Evolutionary conservation across 768 basidiomycete genomes (phyloP).

Genomic region (Rhizopogon vesiculosus): DNA sequence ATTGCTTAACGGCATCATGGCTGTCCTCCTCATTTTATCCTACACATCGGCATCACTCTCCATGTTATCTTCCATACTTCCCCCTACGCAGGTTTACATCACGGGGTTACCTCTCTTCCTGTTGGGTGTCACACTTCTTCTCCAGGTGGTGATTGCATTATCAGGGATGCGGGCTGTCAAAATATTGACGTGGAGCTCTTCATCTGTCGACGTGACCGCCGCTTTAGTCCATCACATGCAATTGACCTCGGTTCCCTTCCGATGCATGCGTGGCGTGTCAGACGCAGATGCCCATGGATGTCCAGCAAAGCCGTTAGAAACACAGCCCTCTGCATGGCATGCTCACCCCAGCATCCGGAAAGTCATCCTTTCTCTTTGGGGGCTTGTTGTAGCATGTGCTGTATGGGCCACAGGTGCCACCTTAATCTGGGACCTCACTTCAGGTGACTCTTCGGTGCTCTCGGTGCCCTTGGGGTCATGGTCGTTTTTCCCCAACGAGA

Average conservation of each 20-base stretch:
- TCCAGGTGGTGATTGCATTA: conserved; percentile 20
- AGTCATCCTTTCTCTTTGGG: conserved; percentile 18
- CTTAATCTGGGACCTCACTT: conserved; percentile 16
- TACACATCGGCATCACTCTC: conserved; percentile 23
- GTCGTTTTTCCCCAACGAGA: conserved; percentile 20
- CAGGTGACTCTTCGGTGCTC: neutral
- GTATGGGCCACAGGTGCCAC: conserved; percentile 6
- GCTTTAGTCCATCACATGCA: conserved; percentile 24
- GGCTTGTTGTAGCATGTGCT: conserved; percentile 1
- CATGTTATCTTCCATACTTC: conserved; percentile 11
- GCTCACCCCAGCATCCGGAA: conserved; percentile 17
- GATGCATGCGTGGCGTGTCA: conserved; percentile 22
- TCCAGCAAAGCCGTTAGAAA: conserved; percentile 9
- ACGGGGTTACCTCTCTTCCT: conserved; percentile 21
- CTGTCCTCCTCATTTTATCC: conserved; percentile 22
- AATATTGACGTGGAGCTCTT: conserved; percentile 28
- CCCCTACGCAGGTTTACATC: conserved; percentile 3
- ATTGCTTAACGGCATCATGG: conserved; percentile 16
- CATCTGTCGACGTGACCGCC: conserved; percentile 23
- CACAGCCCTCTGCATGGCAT: conserved; percentile 23
- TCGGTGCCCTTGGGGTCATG: conserved; percentile 8
- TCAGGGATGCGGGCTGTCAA: conserved; percentile 14
- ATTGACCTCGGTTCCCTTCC: conserved; percentile 13
- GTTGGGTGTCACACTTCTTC: conserved; percentile 16
- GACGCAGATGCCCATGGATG: neutral